phyloP scores from a whole-genome alignment of 768 basidiomycete genomes.

The Neoboletus subvelutipes region DNA sequence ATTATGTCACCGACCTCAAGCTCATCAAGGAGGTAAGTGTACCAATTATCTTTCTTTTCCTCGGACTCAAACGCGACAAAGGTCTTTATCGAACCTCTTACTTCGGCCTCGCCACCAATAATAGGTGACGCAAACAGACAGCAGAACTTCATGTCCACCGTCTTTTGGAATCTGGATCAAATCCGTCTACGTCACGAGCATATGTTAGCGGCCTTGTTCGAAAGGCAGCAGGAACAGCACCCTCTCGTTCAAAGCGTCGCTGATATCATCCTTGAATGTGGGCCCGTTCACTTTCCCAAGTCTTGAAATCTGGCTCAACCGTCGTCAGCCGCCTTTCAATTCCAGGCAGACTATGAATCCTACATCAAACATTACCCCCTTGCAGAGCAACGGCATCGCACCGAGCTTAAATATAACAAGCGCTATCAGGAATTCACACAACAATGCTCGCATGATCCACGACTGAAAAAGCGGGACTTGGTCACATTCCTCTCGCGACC shows the following conservation, averaged over 20 bases:
- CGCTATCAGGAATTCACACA: constrained; percentile 68
- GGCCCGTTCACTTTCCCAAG: constrained; percentile 22
- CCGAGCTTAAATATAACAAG: constrained; percentile 68
- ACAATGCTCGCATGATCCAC: constrained; percentile 58
- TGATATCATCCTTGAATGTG: constrained; percentile 82
- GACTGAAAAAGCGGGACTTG: constrained; percentile 72
- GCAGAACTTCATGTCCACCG: constrained; percentile 68
- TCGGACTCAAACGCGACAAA: constrained; percentile 28
- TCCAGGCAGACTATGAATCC: constrained; percentile 67
- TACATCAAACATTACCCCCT: constrained; percentile 91
- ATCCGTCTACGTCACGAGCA: constrained; percentile 66
- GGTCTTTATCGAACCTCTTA: constrained; percentile 74
- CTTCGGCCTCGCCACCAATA: constrained; percentile 60
- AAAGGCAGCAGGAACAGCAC: constrained; percentile 80
- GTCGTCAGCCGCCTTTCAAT: constrained; percentile 37
- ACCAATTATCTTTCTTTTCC: not conserved
- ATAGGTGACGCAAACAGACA: constrained; percentile 52
- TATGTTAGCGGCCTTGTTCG: constrained; percentile 72
- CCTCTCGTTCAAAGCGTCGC: constrained; percentile 81
- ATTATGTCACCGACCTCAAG: constrained; percentile 82
- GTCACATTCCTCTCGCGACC: constrained; percentile 83
- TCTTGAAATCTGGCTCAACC: constrained; percentile 17
- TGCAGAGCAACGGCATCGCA: constrained; percentile 77
- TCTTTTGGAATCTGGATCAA: constrained; percentile 79
- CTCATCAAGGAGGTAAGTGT: constrained; percentile 58